phyloP scores from a whole-genome alignment of 257 asterid species.

The Capsicum chinense region DNA sequence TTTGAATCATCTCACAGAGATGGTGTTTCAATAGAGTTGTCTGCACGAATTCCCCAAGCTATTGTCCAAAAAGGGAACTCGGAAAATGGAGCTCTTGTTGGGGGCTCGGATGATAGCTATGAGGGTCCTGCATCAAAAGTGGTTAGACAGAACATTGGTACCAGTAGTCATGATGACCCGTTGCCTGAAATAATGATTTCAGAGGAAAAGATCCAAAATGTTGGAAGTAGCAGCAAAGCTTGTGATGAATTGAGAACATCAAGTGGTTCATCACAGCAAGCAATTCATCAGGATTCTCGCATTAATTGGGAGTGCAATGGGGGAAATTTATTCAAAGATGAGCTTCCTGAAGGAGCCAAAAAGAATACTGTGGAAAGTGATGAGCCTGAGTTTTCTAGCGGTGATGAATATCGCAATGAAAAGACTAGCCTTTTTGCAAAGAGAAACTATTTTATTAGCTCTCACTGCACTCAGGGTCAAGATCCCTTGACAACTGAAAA shows the following conservation, averaged over 20 bases:
- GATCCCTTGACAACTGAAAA: conserved; percentile 53
- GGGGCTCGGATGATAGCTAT: conserved; percentile 26
- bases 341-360: conserved; percentile 30
- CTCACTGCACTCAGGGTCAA: conserved; percentile 53
- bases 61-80: conserved; percentile 4
- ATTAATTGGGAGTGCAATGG: not conserved
- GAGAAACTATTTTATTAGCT: conserved; percentile 53
- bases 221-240: conserved; percentile 37
- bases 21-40: conserved; percentile 28
- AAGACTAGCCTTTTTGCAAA: conserved; percentile 41
- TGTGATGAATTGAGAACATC: conserved; percentile 32
- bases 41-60: conserved; percentile 19
- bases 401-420: conserved; percentile 50
- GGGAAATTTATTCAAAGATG: conserved; percentile 30
- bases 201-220: conserved; percentile 38
- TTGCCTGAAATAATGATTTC: conserved; percentile 36
- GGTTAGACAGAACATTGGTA: conserved; percentile 21
- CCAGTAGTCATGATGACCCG: conserved; percentile 39
- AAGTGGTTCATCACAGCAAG: conserved; percentile 20
- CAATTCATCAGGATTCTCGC: conserved; percentile 18
- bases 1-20: conserved; percentile 34
- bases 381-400: conserved; percentile 38
- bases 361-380: conserved; percentile 29
- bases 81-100: conserved; percentile 32
- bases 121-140: conserved; percentile 34